Evolutionary conservation across 164 flowering plant genomes (phyloP), one percentile per base, ranked within the genome.

Genomic region (Berberis thunbergii): DNA sequence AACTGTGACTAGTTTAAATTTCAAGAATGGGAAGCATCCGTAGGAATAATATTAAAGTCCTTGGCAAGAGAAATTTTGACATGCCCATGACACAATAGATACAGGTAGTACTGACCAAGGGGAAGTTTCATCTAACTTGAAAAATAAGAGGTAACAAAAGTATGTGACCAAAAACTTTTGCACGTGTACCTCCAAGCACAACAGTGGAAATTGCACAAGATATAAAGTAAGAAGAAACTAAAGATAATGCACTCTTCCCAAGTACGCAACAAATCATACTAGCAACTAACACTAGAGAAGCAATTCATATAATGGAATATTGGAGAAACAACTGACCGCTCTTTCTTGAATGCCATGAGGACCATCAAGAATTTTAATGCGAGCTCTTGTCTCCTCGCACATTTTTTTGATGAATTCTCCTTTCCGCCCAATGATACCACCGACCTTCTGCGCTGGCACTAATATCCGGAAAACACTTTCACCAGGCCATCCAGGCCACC

Each of bases 401-500:
- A 83, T 88, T 76, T 78, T 87, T 76, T 89, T 94, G 41, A 94
- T 87, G 63, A 83, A 84, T 76, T 94, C 99, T 38, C 99, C 99
- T 64, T 89, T 94, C 49, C 97, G 96, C 8, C 99, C 99, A 73
- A 94, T 94, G 49, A 94, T 85, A 72, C 92, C 78, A 7, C 99
- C 99, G 70, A 94, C 99, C 71, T 91, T 94, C 46, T 86, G 96
- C 0, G 81, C 84, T 71, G 99, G 97, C 70, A 94, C 93, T 81
- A 94, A 73, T 81, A 94, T 79, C 56, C 99, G 74, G 69, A 89
- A 89, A 54, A 94, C 91, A 76, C 77, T 84, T 73, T 94, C 96
- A 54, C 99, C 99, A 57, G 99, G 97, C 99, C 99, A 94, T 56
- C 99, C 99, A 44, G 97, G 96, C 99, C 99, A 94, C 71, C 65